Base-by-base conservation (phyloP, 2,329 filamentous ascomycete species). In the Monosporascus ibericus region DNA sequence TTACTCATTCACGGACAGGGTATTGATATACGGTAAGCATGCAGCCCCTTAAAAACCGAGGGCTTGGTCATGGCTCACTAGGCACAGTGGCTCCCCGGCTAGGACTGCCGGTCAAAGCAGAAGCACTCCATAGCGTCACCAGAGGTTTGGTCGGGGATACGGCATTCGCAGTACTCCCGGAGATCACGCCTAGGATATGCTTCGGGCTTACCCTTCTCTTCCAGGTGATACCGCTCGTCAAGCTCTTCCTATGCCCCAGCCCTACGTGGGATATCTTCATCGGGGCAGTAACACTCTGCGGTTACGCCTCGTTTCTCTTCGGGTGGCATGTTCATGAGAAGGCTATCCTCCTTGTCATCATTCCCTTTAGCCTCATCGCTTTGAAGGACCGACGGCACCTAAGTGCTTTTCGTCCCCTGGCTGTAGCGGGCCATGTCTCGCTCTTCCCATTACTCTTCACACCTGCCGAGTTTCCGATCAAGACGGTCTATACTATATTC, bases 321-420 rank as follows among this genome's bases (percentile, higher is more conserved):
- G 92, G 94, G 52, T 99, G 92, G 91, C 94, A 99, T 66, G 94
- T 99, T 8, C 94, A 99, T 64, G 94, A 99, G 68, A 99, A 99
- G 71, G 94, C 94, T 1, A 88, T 99, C 52, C 80, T 99, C 22
- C 81, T 97, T 20, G 87, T 97, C 65, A 91, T 99, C 59, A 88
- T 97, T 48, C 94, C 94, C 0, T 97, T 97, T 75, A 95, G 89
- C 61, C 80, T 99, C 55, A 86, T 97, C 55, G 92, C 92, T 0
- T 81, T 97, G 49, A 88, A 87, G 67, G 92, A 97, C 68, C 84
- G 94, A 49, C 85, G 94, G 25, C 92, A 96, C 66, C 84, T 97
- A 34, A 87, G 90, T 53, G 92, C 92, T 1, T 99, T 97, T 73
- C 82, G 90, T 24, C 94, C 94, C 1, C 75, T 99, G 46, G 92